Percentiles rank a stretch among this genome's conserved stretches.
Conservation (phyloP, 1,284 basidiomycete species). For the Spongispora temasekensis region DNA sequence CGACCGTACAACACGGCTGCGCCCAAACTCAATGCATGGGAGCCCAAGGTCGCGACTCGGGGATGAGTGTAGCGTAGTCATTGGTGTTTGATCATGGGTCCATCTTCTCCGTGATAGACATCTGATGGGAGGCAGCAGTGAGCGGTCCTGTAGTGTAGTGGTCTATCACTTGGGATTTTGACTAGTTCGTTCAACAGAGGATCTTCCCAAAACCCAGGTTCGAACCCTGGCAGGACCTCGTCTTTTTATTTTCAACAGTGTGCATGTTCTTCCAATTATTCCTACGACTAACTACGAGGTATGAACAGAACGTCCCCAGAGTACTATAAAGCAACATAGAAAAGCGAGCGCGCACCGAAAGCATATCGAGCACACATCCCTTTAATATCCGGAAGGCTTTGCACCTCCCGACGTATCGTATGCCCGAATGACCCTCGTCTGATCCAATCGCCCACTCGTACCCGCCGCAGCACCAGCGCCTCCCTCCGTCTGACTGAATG, state of each 20-base stretch:
- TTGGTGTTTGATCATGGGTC: background rate
- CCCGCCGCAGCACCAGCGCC: constrained; percentile 68
- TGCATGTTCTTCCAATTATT: too few relatives aligned
- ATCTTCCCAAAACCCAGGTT: constrained; percentile 29
- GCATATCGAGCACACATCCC: background rate
- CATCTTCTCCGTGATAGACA: background rate
- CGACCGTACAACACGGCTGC: constrained; percentile 84
- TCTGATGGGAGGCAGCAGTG: too few relatives aligned
- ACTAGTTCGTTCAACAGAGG: background rate
- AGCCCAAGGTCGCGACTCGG: constrained; percentile 69
- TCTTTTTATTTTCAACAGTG: constrained; percentile 1
- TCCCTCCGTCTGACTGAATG: constrained; percentile 94
- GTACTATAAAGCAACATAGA: background rate
- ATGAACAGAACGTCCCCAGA: too few relatives aligned
- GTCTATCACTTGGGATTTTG: constrained; percentile 35
- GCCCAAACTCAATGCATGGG: constrained; percentile 84
- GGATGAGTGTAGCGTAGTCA: constrained; percentile 18
- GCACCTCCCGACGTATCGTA: constrained; percentile 83
- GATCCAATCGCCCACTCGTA: constrained; percentile 48
- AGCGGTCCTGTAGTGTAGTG: constrained; percentile 31
- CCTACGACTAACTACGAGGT: too few relatives aligned
- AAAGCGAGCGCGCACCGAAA: background rate
- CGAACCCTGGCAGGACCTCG: constrained; percentile 31
- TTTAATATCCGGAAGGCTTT: constrained; percentile 70
- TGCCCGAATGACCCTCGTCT: constrained; percentile 82